A percentile compares a stretch with the other conserved stretches of the same genome.
Evolutionary conservation across 1,139 yeast genomes (phyloP).

Genomic region (Blastobotrys raffinosifermentans): DNA sequence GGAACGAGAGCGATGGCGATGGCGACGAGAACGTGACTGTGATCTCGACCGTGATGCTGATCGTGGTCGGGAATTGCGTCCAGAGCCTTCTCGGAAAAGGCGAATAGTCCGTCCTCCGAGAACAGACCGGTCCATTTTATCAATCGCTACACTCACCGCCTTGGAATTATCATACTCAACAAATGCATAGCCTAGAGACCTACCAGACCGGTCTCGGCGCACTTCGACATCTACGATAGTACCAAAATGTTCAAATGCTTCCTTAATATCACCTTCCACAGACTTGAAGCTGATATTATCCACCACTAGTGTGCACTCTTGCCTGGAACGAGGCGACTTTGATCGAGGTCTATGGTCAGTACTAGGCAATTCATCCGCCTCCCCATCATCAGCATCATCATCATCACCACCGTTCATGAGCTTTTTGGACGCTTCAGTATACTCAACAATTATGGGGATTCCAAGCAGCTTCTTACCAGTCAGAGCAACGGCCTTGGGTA

Average conservation of each 20-base stretch:
- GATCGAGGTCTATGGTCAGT: no score
- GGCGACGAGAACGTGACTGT: constrained; percentile 11
- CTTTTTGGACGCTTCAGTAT: constrained; percentile 36
- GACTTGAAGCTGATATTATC: constrained; percentile 33
- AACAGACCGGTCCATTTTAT: constrained; percentile 32
- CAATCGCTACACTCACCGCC: constrained; percentile 30
- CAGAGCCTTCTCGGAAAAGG: no score
- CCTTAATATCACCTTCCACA: constrained; percentile 30
- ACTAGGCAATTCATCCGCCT: not conserved
- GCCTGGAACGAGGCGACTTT: no score
- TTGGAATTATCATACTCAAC: constrained; percentile 27
- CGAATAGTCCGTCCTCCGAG: constrained; percentile 32
- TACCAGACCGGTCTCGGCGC: constrained; percentile 31
- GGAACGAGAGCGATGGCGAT: constrained; percentile 16
- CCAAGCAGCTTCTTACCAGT: constrained; percentile 35
- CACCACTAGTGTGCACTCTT: no score
- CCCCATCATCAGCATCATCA: not conserved
- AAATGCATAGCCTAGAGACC: constrained; percentile 34
- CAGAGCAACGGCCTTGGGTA: constrained; percentile 30
- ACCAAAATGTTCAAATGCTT: constrained; percentile 33
- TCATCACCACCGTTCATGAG: no score
- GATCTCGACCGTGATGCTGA: constrained; percentile 10
- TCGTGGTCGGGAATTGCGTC: constrained; percentile 9
- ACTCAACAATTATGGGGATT: constrained; percentile 34
- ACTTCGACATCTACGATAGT: constrained; percentile 28